These are phyloP conservation scores for Baorangia bicolor DNA, from an alignment of 768 basidiomycete species.

Conservation along the genomic window DNA sequence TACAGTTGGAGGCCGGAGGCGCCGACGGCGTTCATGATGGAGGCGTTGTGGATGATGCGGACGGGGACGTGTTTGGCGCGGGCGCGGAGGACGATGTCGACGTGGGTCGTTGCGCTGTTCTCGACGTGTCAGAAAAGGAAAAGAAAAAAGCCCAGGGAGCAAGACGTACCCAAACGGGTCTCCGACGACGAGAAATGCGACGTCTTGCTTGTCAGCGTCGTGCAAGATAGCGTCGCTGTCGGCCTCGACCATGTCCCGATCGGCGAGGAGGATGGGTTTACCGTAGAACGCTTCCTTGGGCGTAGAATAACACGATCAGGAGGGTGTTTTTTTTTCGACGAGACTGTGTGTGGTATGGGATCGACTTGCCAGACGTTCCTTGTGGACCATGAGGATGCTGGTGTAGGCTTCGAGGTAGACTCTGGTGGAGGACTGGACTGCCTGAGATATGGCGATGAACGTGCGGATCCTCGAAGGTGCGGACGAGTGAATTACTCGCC, in stretches of 20 bases:
- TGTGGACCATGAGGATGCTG: constrained; percentile 90
- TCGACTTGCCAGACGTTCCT: constrained; percentile 73
- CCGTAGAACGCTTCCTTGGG: constrained; percentile 90
- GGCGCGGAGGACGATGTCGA: constrained; percentile 92
- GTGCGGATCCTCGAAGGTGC: too few relatives aligned
- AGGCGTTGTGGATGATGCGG: constrained; percentile 92
- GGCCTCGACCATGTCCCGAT: constrained; percentile 96
- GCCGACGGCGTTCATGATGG: constrained; percentile 95
- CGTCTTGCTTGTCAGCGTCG: constrained; percentile 76
- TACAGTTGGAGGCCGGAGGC: constrained; percentile 96
- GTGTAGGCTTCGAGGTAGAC: constrained; percentile 98
- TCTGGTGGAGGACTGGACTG: constrained; percentile 73
- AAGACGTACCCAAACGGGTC: constrained; percentile 86
- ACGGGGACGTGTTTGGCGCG: constrained; percentile 74
- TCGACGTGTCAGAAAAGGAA: neutral
- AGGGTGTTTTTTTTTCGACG: too few relatives aligned
- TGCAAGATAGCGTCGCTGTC: constrained; percentile 86
- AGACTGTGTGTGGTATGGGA: too few relatives aligned
- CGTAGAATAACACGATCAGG: too few relatives aligned
- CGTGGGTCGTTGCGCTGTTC: constrained; percentile 90
- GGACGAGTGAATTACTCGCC: too few relatives aligned
- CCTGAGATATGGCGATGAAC: constrained; percentile 31
- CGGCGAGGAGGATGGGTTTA: constrained; percentile 82
- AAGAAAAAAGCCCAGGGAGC: neutral
- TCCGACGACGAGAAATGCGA: constrained; percentile 91